Conservation (phyloP, 1,139 yeast species). For the Kodamaea sp. region DNA sequence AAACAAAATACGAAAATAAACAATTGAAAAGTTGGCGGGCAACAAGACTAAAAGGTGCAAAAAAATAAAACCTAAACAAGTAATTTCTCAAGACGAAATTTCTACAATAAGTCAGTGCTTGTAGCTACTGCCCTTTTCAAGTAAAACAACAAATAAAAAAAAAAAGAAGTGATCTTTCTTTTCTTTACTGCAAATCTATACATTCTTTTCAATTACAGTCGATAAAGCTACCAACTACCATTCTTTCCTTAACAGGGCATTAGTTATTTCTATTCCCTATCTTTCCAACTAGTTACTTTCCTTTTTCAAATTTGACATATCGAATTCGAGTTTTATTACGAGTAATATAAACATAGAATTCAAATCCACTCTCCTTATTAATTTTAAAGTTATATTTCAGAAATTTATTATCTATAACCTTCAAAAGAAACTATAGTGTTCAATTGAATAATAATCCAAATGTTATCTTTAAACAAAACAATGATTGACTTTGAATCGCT, state of each 20-base stretch:
- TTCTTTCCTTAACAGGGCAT: conserved; percentile 5
- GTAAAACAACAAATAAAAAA: background rate
- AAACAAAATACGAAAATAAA: too few species aligned
- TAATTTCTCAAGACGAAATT: conserved; percentile 1
- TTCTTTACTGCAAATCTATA: background rate
- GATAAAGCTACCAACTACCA: conserved; percentile 2
- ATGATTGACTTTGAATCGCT: conserved; percentile 34
- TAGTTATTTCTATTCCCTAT: background rate
- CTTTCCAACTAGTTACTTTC: conserved; percentile 3
- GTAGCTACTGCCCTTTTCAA: too few species aligned
- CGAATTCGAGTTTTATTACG: too few species aligned
- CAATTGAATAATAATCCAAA: background rate
- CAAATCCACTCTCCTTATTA: too few species aligned
- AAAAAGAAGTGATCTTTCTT: background rate
- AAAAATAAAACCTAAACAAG: background rate
- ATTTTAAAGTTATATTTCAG: too few species aligned
- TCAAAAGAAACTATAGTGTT: too few species aligned
- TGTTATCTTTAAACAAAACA: background rate
- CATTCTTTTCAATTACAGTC: background rate
- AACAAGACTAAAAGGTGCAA: too few species aligned
- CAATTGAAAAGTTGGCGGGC: too few species aligned
- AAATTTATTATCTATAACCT: too few species aligned
- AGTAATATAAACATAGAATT: too few species aligned
- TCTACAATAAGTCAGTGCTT: background rate
- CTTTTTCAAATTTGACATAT: background rate